Conservation (phyloP, 2,329 filamentous ascomycete genomes). For the Ceratocystis variospora region DNA sequence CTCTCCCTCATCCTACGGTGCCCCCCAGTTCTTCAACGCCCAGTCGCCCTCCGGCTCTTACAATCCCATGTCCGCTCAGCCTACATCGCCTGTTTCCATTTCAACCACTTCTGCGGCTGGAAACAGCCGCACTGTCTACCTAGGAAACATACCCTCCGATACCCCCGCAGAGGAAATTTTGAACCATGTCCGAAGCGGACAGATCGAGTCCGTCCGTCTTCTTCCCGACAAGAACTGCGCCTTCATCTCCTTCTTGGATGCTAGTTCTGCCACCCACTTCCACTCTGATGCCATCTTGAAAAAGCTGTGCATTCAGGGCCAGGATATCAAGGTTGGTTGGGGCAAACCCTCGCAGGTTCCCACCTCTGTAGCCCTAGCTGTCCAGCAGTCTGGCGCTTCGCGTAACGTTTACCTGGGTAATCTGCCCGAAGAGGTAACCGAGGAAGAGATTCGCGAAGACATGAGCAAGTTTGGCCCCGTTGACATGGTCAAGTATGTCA, state of each 20-base stretch:
- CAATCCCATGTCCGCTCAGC: conserved; percentile 42
- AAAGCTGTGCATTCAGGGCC: conserved; percentile 94
- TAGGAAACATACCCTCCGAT: conserved; percentile 97
- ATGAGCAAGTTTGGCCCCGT: conserved; percentile 92
- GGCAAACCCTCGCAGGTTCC: conserved; percentile 97
- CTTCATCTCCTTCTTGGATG: conserved; percentile 97
- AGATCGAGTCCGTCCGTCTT: conserved; percentile 96
- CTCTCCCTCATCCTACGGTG: conserved; percentile 70
- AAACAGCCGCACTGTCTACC: conserved; percentile 89
- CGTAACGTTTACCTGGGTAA: conserved; percentile 96
- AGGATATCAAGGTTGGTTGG: conserved; percentile 99
- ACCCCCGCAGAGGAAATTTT: conserved; percentile 94
- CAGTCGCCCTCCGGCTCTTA: conserved; percentile 78
- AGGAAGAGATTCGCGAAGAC: conserved; percentile 88
- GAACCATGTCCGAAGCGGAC: conserved; percentile 87
- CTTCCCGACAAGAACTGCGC: conserved; percentile 98
- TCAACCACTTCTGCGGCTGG: conserved; percentile 70
- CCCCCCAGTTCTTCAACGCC: conserved; percentile 67
- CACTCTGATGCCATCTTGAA: conserved; percentile 99
- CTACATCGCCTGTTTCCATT: conserved; percentile 63
- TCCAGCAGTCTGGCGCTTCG: conserved; percentile 93
- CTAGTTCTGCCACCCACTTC: conserved; percentile 95
- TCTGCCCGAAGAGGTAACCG: conserved; percentile 73
- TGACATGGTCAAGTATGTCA: conserved; percentile 93
- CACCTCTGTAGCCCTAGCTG: conserved; percentile 89